A percentile compares a stretch with the other conserved stretches of the same genome.
phyloP scores from a whole-genome alignment of 495 filamentous ascomycete genomes.

The Aspergillus biplanus region DNA sequence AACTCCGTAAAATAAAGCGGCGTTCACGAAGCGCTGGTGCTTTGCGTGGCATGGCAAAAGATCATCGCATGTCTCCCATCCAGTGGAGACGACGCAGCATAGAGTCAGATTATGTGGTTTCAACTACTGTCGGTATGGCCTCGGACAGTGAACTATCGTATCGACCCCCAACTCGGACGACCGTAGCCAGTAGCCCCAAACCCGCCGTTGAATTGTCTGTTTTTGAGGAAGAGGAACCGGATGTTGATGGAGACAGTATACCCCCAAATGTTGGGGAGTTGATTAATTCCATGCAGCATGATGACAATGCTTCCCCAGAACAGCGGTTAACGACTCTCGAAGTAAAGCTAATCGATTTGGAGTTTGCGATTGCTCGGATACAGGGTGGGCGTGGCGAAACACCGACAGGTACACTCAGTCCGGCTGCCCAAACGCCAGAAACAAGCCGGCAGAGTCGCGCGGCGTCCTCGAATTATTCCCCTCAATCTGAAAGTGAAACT shows the following conservation, averaged over 20 bases:
- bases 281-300: constrained; percentile 48
- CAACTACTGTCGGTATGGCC: constrained; percentile 20
- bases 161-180: constrained; percentile 37
- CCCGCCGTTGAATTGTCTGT: constrained; percentile 31
- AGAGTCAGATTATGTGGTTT: constrained; percentile 24
- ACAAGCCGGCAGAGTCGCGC: constrained; percentile 28
- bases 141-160: constrained; percentile 35
- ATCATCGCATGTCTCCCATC: constrained; percentile 31
- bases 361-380: constrained; percentile 57
- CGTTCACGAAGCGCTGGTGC: constrained; percentile 40
- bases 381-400: constrained; percentile 41
- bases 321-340: constrained; percentile 57
- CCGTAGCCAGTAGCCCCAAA: constrained; percentile 36
- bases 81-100: constrained; percentile 34
- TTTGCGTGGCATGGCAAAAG: constrained; percentile 29
- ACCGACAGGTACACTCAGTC: constrained; percentile 23
- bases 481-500: constrained; percentile 15
- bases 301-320: constrained; percentile 51
- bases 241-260: constrained; percentile 30
- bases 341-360: constrained; percentile 59
- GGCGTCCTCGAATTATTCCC: constrained; percentile 30
- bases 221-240: constrained; percentile 19
- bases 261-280: constrained; percentile 48
- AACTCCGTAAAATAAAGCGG: constrained; percentile 30
- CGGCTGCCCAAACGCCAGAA: constrained; percentile 24